These are phyloP conservation scores for Rhizomucor pusillus DNA, from an alignment of 371 early-diverging fungal genomes.

Conservation along the genomic window DNA sequence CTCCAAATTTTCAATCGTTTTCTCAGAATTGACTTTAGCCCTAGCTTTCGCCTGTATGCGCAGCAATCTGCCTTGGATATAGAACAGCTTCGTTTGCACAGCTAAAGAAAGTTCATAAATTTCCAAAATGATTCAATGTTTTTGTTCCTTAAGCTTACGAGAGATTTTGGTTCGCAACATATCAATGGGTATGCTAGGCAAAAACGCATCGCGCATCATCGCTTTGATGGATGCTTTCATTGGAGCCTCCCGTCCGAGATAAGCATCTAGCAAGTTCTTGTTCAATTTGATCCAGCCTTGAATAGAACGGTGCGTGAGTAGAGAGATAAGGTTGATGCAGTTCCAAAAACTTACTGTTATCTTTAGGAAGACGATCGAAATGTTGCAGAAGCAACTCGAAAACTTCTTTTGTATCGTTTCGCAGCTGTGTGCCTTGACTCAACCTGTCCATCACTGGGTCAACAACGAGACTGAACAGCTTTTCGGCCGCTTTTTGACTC, in stretches of 20 bases:
- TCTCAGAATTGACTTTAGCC: slow-evolving; percentile 50
- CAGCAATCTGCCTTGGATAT: slow-evolving; percentile 61
- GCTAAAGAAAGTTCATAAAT: slow-evolving; percentile 12
- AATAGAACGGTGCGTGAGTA: too few relatives aligned
- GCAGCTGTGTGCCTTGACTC: slow-evolving; percentile 33
- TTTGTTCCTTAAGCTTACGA: slow-evolving; percentile 16
- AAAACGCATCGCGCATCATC: slow-evolving; percentile 10
- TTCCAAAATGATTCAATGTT: not conserved
- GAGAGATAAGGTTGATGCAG: too few relatives aligned
- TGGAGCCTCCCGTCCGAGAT: not conserved
- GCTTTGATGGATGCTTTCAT: not conserved
- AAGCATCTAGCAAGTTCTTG: not conserved
- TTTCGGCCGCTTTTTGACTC: slow-evolving; percentile 54
- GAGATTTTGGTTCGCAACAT: slow-evolving; percentile 17
- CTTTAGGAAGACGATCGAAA: slow-evolving; percentile 52
- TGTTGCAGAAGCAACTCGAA: slow-evolving; percentile 54
- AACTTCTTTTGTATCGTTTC: slow-evolving; percentile 56
- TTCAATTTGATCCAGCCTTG: not conserved
- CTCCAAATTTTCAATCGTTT: slow-evolving; percentile 58
- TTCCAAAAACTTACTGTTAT: slow-evolving; percentile 27
- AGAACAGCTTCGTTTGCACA: slow-evolving; percentile 51
- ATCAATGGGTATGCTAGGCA: slow-evolving; percentile 15
- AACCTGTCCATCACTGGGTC: slow-evolving; percentile 39
- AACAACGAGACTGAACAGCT: slow-evolving; percentile 46
- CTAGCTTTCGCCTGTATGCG: slow-evolving; percentile 57